Evolutionary conservation across 139 green algal species (phyloP), one percentile per base, ranked within the genome.

Genomic region (Micromonas pusilla): DNA sequence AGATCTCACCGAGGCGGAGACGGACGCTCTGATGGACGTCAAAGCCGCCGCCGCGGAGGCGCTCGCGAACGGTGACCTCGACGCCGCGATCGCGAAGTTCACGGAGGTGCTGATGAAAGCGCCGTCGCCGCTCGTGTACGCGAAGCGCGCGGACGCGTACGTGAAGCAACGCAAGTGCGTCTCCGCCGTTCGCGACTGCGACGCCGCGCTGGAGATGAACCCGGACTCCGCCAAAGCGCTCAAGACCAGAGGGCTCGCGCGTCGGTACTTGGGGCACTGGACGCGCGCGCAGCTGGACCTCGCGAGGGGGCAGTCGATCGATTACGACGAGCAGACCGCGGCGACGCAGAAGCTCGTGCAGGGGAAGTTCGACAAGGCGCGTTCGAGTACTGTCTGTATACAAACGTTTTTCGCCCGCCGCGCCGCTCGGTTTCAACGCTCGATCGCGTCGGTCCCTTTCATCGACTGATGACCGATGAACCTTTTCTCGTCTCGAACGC

Each of bases 121-220:
- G 3, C 66, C 77, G 52, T 53, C 31, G 0, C 28, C 66, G 52
- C 28, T 78, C 52, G 45, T 39, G 52, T 77, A 72, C 31, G 45
- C 66, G 26, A 71, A 72, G 52, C 77, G 77, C 1, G 77, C 77
- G n/a, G 45, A 77, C 23, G 52, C 32, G 21, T 82, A 63, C 38
- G 6, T 77, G 20, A 71, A 63, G 32, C 3, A 63, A 31, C 21
- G n/a, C 1, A 77, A 72, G 77, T 37, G 20, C 6, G 38, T 71
- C 23, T 36, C 63, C 20, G 78, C 78, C 34, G 74, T 79, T 45
- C 60, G 60, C 2, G 78, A 83, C 52, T 83, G 78, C 71, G 63
- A 83, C 26, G 57, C 54, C 3, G 78, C 78, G 36, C 52, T 83
- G 32, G 36, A 73, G 39, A 53, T 79, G 2, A 83, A 83, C 73